A percentile compares a stretch with the other conserved stretches of the same genome.
These are phyloP conservation scores for Botrytis hyacinthi DNA, from an alignment of 2,329 filamentous ascomycete genomes.

Conservation along the genomic window DNA sequence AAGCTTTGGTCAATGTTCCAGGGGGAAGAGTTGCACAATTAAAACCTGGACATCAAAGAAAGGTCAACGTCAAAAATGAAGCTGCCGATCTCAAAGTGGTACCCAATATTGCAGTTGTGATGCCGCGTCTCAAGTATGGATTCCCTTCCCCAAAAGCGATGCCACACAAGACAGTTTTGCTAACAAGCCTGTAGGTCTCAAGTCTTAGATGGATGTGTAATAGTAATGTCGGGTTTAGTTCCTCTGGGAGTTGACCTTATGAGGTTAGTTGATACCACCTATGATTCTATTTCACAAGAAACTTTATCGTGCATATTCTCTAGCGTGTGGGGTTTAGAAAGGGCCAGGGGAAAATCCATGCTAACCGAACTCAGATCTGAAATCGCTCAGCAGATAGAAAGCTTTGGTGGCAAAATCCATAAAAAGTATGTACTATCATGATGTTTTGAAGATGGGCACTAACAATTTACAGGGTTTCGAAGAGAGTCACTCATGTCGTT, in stretches of 20 bases:
- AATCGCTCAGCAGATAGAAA: conserved; percentile 80
- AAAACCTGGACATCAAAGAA: conserved; percentile 43
- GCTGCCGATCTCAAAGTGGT: conserved; percentile 56
- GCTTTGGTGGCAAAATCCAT: conserved; percentile 71
- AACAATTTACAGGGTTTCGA: conserved; percentile 48
- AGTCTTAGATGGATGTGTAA: conserved; percentile 70
- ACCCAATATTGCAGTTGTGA: conserved; percentile 82
- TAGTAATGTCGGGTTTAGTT: conserved; percentile 89
- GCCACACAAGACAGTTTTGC: conserved; percentile 2
- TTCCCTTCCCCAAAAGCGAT: background rate
- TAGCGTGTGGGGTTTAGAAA: conserved; percentile 4
- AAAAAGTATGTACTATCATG: conserved; percentile 38
- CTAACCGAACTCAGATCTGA: conserved; percentile 59
- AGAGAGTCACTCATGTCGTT: conserved; percentile 70
- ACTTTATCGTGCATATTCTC: conserved; percentile 26
- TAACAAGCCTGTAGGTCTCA: conserved; percentile 43
- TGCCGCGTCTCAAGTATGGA: conserved; percentile 70
- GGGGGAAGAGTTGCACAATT: conserved; percentile 44
- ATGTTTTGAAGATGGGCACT: background rate
- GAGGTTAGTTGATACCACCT: conserved; percentile 40
- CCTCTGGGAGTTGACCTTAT: conserved; percentile 77
- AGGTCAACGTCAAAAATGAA: conserved; percentile 44
- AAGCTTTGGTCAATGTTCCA: conserved; percentile 41
- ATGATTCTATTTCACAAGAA: background rate
- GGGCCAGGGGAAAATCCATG: background rate